phyloP scores from a whole-genome alignment of 2,329 filamentous ascomycete genomes.

The Xylariaceae sp. region DNA sequence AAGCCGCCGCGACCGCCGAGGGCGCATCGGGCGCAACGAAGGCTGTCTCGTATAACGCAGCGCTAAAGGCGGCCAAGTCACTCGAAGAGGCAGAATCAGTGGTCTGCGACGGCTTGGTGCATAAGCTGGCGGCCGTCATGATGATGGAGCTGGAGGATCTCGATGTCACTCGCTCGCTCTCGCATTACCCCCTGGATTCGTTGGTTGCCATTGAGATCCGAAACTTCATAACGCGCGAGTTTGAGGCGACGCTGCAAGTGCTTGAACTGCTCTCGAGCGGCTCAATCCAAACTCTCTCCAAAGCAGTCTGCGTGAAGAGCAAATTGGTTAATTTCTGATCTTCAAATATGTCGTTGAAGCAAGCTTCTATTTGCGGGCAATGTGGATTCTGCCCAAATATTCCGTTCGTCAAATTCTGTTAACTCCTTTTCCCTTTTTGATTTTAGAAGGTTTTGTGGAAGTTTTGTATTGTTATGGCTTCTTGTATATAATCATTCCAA shows the following conservation, averaged over 20 bases:
- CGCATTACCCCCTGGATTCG: conserved; percentile 50
- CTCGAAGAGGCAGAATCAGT: conserved; percentile 49
- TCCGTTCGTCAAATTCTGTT: no score
- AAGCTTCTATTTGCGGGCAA: no score
- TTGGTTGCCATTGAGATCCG: conserved; percentile 54
- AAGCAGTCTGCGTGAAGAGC: conserved; percentile 51
- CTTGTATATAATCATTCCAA: background rate
- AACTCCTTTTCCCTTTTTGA: no score
- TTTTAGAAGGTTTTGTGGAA: background rate
- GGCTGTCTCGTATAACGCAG: conserved; percentile 47
- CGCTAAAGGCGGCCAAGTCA: conserved; percentile 46
- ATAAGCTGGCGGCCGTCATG: conserved; percentile 52
- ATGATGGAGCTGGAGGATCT: conserved; percentile 54
- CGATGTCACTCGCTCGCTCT: conserved; percentile 46
- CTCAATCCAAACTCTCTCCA: conserved; percentile 51
- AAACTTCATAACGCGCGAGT: conserved; percentile 53
- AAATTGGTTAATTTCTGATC: conserved; percentile 40
- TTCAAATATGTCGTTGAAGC: background rate
- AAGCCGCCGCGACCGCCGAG: conserved; percentile 42
- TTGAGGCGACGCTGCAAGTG: conserved; percentile 56
- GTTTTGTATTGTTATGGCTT: background rate
- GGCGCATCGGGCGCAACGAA: conserved; percentile 28
- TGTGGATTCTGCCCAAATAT: no score
- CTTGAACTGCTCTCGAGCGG: conserved; percentile 58
- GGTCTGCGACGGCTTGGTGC: conserved; percentile 48